Conservation (phyloP, 306 rosid species). For the Spatholobus suberectus region DNA sequence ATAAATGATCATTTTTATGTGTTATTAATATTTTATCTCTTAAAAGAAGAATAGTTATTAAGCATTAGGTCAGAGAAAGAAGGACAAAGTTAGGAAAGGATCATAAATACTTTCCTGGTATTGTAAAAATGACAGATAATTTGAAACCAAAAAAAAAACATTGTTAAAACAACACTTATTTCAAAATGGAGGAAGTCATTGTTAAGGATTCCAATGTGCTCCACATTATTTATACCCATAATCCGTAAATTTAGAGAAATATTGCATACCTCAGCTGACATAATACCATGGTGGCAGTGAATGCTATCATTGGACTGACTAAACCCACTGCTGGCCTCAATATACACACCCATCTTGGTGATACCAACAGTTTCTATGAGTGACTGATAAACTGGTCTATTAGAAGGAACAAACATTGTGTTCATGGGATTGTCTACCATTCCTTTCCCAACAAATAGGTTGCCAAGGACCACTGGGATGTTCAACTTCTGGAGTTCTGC, state of each 20-base stretch:
- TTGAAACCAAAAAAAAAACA: not conserved
- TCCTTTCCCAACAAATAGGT: constrained; percentile 81
- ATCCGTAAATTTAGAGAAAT: constrained; percentile 19
- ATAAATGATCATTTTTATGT: not conserved
- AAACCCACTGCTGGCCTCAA: constrained; percentile 93
- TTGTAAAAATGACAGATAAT: not conserved
- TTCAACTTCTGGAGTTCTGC: constrained; percentile 67
- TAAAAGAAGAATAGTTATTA: not conserved
- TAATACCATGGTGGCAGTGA: constrained; percentile 89
- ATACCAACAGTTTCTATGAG: constrained; percentile 91
- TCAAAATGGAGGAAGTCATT: not conserved
- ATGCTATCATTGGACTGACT: constrained; percentile 82
- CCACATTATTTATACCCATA: not conserved
- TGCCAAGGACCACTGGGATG: constrained; percentile 67
- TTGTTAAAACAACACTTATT: not conserved
- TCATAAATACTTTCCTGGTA: not conserved
- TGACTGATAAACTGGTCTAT: constrained; percentile 58
- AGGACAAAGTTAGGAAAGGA: not conserved
- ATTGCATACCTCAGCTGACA: constrained; percentile 90
- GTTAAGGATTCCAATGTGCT: constrained; percentile 4
- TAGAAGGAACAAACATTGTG: constrained; percentile 74
- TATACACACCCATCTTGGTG: constrained; percentile 80
- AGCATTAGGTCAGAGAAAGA: not conserved
- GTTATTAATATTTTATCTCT: not conserved
- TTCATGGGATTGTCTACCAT: constrained; percentile 98